A percentile compares a stretch with the other conserved stretches of the same genome.
phyloP scores from a whole-genome alignment of 1,284 basidiomycete genomes.

The Trichosporon ovoides region DNA sequence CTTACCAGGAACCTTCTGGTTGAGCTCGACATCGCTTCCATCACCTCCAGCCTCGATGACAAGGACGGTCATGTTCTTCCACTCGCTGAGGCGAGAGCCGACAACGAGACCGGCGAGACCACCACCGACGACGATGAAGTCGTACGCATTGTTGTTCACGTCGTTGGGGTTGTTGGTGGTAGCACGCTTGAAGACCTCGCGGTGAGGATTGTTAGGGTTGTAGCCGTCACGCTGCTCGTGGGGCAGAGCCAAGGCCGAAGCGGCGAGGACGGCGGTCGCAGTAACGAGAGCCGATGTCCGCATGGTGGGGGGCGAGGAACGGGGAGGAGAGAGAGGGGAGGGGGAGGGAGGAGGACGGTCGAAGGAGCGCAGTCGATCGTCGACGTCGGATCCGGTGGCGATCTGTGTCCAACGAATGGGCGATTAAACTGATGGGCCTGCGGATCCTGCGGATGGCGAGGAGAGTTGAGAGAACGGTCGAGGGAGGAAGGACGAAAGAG shows the following conservation, averaged over 20 bases:
- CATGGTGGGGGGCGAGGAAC: neutral
- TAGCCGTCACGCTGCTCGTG: conserved; percentile 9
- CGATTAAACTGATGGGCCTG: too few relatives aligned
- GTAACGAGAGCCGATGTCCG: neutral
- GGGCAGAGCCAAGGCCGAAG: conserved; percentile 9
- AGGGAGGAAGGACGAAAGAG: neutral
- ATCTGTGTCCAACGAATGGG: too few relatives aligned
- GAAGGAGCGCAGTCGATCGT: too few relatives aligned
- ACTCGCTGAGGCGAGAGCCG: conserved; percentile 64
- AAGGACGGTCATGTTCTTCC: conserved; percentile 61
- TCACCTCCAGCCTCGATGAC: conserved; percentile 67
- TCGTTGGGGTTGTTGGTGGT: conserved; percentile 32
- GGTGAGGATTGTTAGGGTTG: conserved; percentile 34
- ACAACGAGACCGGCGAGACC: conserved; percentile 69
- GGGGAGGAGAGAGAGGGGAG: neutral
- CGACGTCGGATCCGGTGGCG: too few relatives aligned
- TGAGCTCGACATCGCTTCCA: conserved; percentile 52
- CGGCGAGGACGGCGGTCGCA: conserved; percentile 4
- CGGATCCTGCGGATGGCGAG: too few relatives aligned
- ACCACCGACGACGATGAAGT: conserved; percentile 53
- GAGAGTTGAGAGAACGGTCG: neutral
- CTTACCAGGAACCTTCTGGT: conserved; percentile 52
- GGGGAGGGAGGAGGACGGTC: neutral
- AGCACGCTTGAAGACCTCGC: conserved; percentile 23
- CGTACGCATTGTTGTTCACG: conserved; percentile 35